Conservation (phyloP, 1,139 yeast genomes). For the Suhomyces taliae region DNA sequence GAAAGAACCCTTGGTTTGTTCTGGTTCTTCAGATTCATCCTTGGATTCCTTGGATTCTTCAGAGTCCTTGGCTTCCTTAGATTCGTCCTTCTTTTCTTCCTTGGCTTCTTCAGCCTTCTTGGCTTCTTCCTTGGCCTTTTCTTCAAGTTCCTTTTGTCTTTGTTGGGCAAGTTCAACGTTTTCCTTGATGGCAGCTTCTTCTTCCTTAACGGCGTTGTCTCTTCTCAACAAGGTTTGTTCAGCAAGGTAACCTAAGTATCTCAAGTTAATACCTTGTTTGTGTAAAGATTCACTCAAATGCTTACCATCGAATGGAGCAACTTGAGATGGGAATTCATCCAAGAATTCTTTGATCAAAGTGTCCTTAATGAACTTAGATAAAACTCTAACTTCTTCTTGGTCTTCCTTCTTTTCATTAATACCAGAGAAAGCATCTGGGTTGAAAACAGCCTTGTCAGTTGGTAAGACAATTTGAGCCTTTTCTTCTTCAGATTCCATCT, state of each 20-base stretch:
- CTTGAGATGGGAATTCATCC: conserved; percentile 49
- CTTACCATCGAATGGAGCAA: conserved; percentile 77
- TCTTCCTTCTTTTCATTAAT: conserved; percentile 48
- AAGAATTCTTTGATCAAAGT: conserved; percentile 66
- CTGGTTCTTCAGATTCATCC: conserved; percentile 23
- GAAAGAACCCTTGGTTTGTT: conserved; percentile 41
- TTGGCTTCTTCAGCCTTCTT: conserved; percentile 28
- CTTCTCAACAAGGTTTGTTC: conserved; percentile 26
- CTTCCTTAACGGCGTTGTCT: conserved; percentile 23
- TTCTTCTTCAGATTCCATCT: conserved; percentile 39
- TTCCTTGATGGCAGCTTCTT: conserved; percentile 21
- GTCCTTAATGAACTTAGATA: conserved; percentile 62
- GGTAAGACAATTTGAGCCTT: conserved; percentile 58
- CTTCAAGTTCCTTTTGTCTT: conserved; percentile 29
- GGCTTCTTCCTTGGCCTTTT: conserved; percentile 26
- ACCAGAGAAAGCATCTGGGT: conserved; percentile 75
- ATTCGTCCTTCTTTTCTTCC: conserved; percentile 30
- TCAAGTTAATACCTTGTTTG: conserved; percentile 79
- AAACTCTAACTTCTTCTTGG: conserved; percentile 60
- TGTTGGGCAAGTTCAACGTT: conserved; percentile 28
- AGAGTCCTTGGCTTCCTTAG: not conserved
- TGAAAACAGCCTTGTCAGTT: conserved; percentile 56
- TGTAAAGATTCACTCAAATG: conserved; percentile 74
- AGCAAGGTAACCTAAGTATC: conserved; percentile 76
- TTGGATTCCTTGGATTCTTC: conserved; percentile 25